Base-by-base conservation (phyloP, 2,329 filamentous ascomycete genomes). In the Fusarium sp. region DNA sequence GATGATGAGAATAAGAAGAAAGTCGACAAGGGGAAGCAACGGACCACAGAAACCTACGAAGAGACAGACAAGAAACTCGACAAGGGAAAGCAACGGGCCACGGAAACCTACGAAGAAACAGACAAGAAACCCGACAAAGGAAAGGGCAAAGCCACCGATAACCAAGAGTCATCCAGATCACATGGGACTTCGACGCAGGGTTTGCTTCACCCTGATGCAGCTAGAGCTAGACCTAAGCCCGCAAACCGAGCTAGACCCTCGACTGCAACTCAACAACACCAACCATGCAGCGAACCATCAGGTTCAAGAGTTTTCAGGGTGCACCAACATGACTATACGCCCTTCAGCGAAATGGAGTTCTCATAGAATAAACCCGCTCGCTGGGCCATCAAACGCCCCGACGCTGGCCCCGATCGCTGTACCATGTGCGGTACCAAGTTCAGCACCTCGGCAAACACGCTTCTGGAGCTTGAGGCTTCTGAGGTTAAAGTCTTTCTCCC, bases 401-500 rank as follows among this genome's bases (percentile, higher is more conserved):
- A 34, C 15, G n/a, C 17, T 34, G 24, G 17, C 13, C 17, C 22
- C 13, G 7, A 40, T 44, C 13, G n/a, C 39, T 65, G 42, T 58
- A 18, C 31, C 38, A 61, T 60, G 38, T 67, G 57, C 14, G 26
- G 38, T 13, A 34, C 5, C 8, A 22, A 15, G 28, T 61, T 60
- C 44, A 31, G 17, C 33, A 15, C 54, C 22, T 26, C 7, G 15
- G 6, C 13, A 31, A 6, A 24, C 15, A 10, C 18, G n/a, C 15
- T 4, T 10, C 7, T 9, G 2, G 18, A 6, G 9, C 39, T 45
- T 20, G 13, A 11, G 13, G 1, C 17, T 22, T 34, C 34, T 10
- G 75, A 78, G 42, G 24, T 17, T 11, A 53, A 49, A 20, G 60
- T 56, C 3, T 75, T 68, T 44, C 68, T 78, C 17, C 72, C 72